Evolutionary conservation across 1,284 basidiomycete genomes (phyloP), one percentile per base, ranked within the genome.

Genomic region (Rhodotorula sp.): DNA sequence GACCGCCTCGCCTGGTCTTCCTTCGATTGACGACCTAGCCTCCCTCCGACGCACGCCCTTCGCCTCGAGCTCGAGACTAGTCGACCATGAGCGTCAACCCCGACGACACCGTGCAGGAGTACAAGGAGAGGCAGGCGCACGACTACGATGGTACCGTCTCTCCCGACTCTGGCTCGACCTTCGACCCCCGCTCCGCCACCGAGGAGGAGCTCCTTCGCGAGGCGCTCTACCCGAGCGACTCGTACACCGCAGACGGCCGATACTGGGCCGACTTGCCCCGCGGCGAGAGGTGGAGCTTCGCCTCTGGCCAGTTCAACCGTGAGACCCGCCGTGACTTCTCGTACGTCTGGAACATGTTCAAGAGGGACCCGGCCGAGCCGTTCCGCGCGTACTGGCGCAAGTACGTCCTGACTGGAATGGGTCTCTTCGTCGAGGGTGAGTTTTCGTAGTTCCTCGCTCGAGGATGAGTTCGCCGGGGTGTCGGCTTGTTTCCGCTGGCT

Each of bases 351-450:
- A 36, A 72, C 39, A 84, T 84, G 83, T 82, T 84, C 79, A 84
- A 85, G 78, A 76, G 76, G 63, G 84, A 85, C 74, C 81, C 81
- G 2, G 65, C 80, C 9, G 80, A 79, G 39, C 84, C 84, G 19
- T 53, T 84, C 49, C 67, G 70, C 17, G 79, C 79, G 47, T 85
- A 85, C 80, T 84, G 78, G 68, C 64, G 66, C 64, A 81, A 81
- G 76, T 85, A 84, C 73, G 83, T 85, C 56, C 76, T 84, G 60
- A 83, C 81, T 57, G 84, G 84, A 72, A 81, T 85, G 77, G 66
- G 67, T 5, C 29, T 63, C 4, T 64, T 67, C 30, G 67, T 67
- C 13, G 67, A 62, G 44, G 66, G 65, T 65, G 39, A 29, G 59
- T 39, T 30, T 3, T 32, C n/a, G 6, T 2, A 32, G 22, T 51